phyloP scores from a whole-genome alignment of 2,329 filamentous ascomycete species.

The Verticillium tricorpus region DNA sequence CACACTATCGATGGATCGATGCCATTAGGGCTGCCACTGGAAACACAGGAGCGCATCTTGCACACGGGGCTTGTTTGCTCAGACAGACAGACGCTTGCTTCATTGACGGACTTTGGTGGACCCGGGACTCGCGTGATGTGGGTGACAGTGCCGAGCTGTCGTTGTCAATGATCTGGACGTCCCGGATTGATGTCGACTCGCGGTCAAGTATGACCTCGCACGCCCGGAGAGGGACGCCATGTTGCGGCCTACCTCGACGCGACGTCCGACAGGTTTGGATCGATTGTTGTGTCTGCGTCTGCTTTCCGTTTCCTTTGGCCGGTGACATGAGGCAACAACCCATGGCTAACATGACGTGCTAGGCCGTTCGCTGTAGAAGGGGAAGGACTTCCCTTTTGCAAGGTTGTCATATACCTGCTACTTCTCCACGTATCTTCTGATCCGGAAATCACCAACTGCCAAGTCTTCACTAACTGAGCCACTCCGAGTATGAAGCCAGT shows the following conservation, averaged over 20 bases:
- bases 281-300: background rate
- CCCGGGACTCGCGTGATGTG: background rate
- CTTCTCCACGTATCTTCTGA: no score
- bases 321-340: background rate
- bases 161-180: background rate
- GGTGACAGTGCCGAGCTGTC: background rate
- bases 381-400: no score
- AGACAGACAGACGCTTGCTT: background rate
- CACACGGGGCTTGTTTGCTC: background rate
- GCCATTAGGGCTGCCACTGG: background rate
- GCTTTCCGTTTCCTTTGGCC: background rate
- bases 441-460: no score
- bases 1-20: background rate
- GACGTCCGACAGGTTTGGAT: background rate
- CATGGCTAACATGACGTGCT: background rate
- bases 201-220: background rate
- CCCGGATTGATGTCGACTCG: background rate
- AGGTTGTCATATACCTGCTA: no score
- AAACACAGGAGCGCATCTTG: background rate
- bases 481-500: no score
- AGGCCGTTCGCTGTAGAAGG: background rate
- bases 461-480: no score
- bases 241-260: background rate
- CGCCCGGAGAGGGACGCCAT: background rate
- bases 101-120: background rate